phyloP scores from a whole-genome alignment of 106 monocot genomes.

The Dendrobium nobile region DNA sequence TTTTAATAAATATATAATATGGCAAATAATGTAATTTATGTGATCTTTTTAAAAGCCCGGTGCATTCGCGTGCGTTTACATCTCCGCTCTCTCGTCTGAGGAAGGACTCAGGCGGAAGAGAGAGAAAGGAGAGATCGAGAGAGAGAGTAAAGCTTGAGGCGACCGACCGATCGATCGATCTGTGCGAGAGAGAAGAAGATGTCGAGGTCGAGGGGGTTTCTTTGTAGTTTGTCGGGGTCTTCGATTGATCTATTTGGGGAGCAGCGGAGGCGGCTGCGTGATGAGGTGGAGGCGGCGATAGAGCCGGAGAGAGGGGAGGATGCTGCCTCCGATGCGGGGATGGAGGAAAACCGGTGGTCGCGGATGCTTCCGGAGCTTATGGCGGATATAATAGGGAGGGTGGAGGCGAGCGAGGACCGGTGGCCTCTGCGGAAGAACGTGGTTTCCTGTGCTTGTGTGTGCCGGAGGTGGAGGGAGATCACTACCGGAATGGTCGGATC shows the following conservation, averaged over 20 bases:
- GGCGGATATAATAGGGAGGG: slow-evolving; percentile 63
- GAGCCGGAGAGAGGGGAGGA: background rate
- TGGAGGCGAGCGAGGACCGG: slow-evolving; percentile 56
- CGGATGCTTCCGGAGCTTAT: slow-evolving; percentile 82
- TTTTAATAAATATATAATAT: no score
- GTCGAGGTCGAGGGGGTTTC: background rate
- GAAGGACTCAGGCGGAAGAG: background rate
- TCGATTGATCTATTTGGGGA: slow-evolving; percentile 4
- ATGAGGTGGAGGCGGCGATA: background rate
- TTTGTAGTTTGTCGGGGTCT: background rate
- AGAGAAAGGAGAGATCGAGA: background rate
- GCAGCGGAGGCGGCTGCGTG: background rate
- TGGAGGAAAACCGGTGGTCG: slow-evolving; percentile 56
- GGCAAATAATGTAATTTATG: no score
- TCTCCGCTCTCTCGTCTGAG: background rate
- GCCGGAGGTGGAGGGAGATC: slow-evolving; percentile 73
- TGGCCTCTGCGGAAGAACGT: slow-evolving; percentile 83
- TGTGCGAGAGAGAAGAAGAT: background rate
- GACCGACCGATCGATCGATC: background rate
- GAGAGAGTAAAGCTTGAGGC: background rate
- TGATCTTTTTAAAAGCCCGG: background rate
- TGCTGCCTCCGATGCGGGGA: background rate
- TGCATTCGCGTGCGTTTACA: background rate
- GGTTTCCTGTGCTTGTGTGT: slow-evolving; percentile 71
- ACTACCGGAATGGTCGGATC: slow-evolving; percentile 54